Evolutionary conservation across 108 stramenopile species (phyloP).

Genomic region (Nitzschia putrida): DNA sequence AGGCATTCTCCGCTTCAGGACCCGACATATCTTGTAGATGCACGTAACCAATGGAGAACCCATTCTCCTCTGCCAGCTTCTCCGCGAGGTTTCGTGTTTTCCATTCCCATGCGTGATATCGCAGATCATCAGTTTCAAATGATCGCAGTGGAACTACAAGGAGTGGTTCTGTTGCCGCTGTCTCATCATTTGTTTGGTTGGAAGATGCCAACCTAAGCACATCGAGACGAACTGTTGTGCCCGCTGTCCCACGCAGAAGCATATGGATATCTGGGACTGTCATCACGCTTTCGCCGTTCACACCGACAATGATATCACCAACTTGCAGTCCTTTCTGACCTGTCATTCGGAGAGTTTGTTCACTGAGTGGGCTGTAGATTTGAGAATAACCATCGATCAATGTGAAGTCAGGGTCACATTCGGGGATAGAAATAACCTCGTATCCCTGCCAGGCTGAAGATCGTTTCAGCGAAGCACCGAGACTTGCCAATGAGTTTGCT

Average conservation of each 20-base stretch:
- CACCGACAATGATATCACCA: constrained; percentile 73
- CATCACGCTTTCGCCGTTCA: constrained; percentile 77
- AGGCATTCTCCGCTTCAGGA: constrained; percentile 59
- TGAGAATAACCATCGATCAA: constrained; percentile 44
- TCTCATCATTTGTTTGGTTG: constrained; percentile 5
- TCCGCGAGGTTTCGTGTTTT: constrained; percentile 58
- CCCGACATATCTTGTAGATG: constrained; percentile 66
- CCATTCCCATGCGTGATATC: constrained; percentile 75
- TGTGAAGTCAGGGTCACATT: constrained; percentile 71
- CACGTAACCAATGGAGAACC: constrained; percentile 71
- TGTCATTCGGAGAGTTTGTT: constrained; percentile 46
- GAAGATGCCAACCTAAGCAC: constrained; percentile 57
- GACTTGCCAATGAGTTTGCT: constrained; percentile 55
- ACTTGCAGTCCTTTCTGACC: constrained; percentile 62
- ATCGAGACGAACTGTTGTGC: constrained; percentile 58
- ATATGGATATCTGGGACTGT: constrained; percentile 63
- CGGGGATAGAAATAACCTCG: constrained; percentile 47
- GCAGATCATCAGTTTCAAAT: constrained; percentile 38
- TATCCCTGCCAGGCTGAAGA: constrained; percentile 68
- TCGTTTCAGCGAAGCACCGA: constrained; percentile 62
- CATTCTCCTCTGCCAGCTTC: constrained; percentile 46
- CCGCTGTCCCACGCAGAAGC: constrained; percentile 60
- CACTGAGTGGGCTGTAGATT: constrained; percentile 64
- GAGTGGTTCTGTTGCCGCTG: constrained; percentile 37
- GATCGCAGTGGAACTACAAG: constrained; percentile 56